Base-by-base conservation (phyloP, 805 yeast species). In the Brettanomyces bruxellensis region DNA sequence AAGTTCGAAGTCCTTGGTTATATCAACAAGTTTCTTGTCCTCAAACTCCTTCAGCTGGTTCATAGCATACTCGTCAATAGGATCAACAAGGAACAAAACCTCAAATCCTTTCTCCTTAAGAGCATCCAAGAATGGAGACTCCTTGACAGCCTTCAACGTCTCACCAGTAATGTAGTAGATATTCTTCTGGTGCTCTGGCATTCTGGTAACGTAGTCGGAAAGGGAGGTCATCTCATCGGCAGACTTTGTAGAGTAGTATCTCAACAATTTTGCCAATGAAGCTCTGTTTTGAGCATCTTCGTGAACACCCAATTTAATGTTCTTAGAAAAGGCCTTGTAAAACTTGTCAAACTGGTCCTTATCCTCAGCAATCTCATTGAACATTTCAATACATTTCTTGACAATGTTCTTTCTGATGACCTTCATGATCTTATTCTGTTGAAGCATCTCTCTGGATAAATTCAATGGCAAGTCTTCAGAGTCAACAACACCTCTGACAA, bases 171-270 rank as follows among this genome's bases (percentile, higher is more conserved):
- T 93, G 82, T 79, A 93, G 83, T 93, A 93, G 66, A 93, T 87
- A 80, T 93, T 93, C 93, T 93, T 90, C 79, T 93, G 99, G 79
- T 88, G 96, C 75, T 89, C 97, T 70, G 93, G 96, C 99, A 93
- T 93, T 76, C 98, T 86, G 58, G 98, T 91, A 55, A 93, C 95
- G 76, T 93, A 93, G 76, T 93, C 99, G 58, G 95, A 73, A 65
- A 93, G 80, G 37, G 98, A 91, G 57, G 97, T 91, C 70, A 77
- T 69, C 78, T 93, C 99, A 66, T 91, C 99, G 60, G 79, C 66
- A 55, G 96, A 83, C 78, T 90, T 91, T 66, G 98, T 90, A 48
- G 98, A 89, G 84, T 89, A 78, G 85, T 79, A 93, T 78, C 99
- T 86, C 74, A 93, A 79, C 66, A 93, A 80, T 78, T 93, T 93